Evolutionary conservation across 225 moss, liverwort and hornwort genomes (phyloP).

Genomic region (Takakia lepidozioides): DNA sequence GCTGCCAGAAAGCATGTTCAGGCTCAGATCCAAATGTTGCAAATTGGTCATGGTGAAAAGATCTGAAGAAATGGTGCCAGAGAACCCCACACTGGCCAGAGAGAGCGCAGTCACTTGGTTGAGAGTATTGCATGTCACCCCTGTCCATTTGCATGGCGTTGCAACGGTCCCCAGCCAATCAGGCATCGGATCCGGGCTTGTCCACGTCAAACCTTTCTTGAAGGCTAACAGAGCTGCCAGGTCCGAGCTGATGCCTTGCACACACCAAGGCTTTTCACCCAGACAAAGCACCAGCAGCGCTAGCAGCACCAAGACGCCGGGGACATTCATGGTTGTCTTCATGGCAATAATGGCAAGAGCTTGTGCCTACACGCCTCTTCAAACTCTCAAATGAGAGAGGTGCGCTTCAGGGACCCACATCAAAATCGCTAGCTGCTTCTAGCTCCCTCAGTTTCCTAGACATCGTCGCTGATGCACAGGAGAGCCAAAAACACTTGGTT

Average conservation of each 20-base stretch:
- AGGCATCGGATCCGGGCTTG: slow-evolving; percentile 8
- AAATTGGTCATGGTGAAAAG: slow-evolving; percentile 40
- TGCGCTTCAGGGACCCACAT: too few relatives aligned
- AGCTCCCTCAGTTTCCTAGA: too few relatives aligned
- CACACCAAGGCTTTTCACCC: background rate
- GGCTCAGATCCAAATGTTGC: slow-evolving; percentile 42
- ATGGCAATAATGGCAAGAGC: too few relatives aligned
- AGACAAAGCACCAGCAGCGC: background rate
- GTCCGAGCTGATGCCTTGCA: slow-evolving; percentile 10
- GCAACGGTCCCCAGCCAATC: slow-evolving; percentile 17
- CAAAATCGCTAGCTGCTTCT: too few relatives aligned
- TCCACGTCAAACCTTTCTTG: slow-evolving; percentile 36
- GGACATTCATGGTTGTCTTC: too few relatives aligned
- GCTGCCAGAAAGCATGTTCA: slow-evolving; percentile 18
- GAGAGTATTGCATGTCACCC: slow-evolving; percentile 35
- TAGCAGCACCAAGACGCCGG: too few relatives aligned
- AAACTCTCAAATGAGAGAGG: too few relatives aligned
- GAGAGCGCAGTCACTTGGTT: slow-evolving; percentile 21
- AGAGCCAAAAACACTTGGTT: too few relatives aligned
- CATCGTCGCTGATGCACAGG: too few relatives aligned
- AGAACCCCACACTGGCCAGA: slow-evolving; percentile 15
- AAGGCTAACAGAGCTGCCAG: slow-evolving; percentile 42
- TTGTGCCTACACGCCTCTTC: too few relatives aligned
- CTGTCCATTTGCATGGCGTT: slow-evolving; percentile 50
- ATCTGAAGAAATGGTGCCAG: slow-evolving; percentile 30